Base-by-base conservation (phyloP, 257 asterid species). In the Gentiana straminea region DNA sequence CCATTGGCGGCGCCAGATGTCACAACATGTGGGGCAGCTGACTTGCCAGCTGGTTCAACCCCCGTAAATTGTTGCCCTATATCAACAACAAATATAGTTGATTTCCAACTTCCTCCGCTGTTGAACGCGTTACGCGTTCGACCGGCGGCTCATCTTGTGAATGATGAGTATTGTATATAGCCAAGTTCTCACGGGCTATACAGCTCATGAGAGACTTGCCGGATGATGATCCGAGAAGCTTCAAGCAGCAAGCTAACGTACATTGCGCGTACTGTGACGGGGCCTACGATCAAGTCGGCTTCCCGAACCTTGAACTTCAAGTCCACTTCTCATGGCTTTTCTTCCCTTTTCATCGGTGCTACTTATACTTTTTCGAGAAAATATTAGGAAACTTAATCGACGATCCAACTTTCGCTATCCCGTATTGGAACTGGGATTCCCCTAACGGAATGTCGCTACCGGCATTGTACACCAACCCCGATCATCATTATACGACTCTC, bases 211-310 rank as follows among this genome's bases (percentile, higher is more conserved):
- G 46, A 49, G 43, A 56, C 7, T 67, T 64, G 4, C 70, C 70
- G 0, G 63, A 33, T 4, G 62, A 53, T 9, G 77, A 74, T 4
- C 78, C 78, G 0, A 59, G 70, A 7, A 67, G 45, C 6, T 63
- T 72, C 45, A 35, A 1, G 3, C 73, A 67, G 59, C 77, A 72
- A 67, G 77, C 77, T 15, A 63, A 58, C 8, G 39, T 72, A 13
- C 77, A 72, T 44, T 72, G 77, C 33, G 77, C 77, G 63, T 67
- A 72, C 34, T 72, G 73, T 36, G 59, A 67, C 10, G 73, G 73
- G 12, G 57, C 67, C n/a, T 67, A 67, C 35, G n/a, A 3, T 0
- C 60, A 67, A 37, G 41, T 8, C 8, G 73, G 64, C 0, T 8
- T 34, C 12, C 53, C 59, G 6, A 13, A 55, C 3, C 2, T 55